Evolutionary conservation across 192 early-diverging fungal species (phyloP), one percentile per base, ranked within the genome.

Genomic region (Coemansia sp.): DNA sequence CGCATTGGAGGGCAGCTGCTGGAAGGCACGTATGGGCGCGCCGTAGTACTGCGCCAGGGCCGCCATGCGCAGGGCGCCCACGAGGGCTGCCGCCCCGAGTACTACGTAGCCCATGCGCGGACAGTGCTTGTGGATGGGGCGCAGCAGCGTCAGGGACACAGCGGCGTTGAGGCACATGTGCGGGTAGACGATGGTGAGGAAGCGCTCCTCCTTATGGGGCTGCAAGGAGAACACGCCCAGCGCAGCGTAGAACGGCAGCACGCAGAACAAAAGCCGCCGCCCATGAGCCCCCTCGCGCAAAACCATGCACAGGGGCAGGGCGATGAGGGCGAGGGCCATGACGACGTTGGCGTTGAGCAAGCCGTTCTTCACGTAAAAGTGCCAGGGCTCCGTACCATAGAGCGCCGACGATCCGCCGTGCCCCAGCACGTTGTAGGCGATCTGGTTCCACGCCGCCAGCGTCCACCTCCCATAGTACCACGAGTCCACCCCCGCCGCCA

Each of bases 141-240:
- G 82, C 8, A 83, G 51, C 48, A 91, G 71, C 42, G 80, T 84
- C 9, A 96, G 64, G 4, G 88, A 69, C 9, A 89, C 80, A 1
- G 92, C 88, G 0, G 92, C 94, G 64, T 89, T 91, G 41, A 94
- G 87, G 72, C 90, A 89, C 33, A 99, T 75, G 42, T 93, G 68
- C 41, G 97, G 97, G 70, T 97, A 99, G 1, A 91, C 90, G 19
- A 98, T 91, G 76, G 85, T 96, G 67, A 99, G 67, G 67, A 99
- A 99, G 4, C 97, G 87, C 66, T 99, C 97, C 69, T 99, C 97
- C 78, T 99, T 99, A 84, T 99, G 97, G n/a, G 94, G 89, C 75
- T 96, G 95, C 11, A 85, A 24, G 3, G 89, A 90, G 63, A 99
- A 96, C 29, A 93, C 88, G 3, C 67, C 56, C 33, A 98, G 83